Base-by-base conservation (phyloP, 441 rosid species). In the Theobroma grandiflorum region DNA sequence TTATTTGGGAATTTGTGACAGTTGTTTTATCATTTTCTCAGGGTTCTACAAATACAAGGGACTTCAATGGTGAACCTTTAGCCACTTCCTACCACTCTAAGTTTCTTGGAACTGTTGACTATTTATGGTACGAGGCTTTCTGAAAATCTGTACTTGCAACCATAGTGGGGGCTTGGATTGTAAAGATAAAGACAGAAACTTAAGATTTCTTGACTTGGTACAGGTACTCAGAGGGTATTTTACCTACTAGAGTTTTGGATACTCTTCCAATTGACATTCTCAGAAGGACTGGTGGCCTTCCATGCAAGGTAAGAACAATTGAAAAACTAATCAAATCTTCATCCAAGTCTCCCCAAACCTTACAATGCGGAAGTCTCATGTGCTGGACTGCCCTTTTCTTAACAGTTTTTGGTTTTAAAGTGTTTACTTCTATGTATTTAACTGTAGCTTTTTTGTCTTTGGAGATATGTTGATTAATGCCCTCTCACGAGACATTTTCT, bases 31-130 rank as follows among this genome's bases (percentile, higher is more conserved):
- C 14, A 15, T 71, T 16, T 55, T 85, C 65, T 82, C 83, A 90
- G 95, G 94, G 93, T 58, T 91, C 91, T 61, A 31, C 81, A 55
- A 79, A 68, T 80, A 84, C 89, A 31, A 90, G 96, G 83, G 90
- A 82, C 84, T 76, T 73, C 52, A 67, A 62, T 64, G 93, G 90
- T 59, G 97, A 94, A 88, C 98, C 97, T 57, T 76, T 89, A 62
- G 98, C 97, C 37, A 94, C 98, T 75, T 92, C 98, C 2, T 94
- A 87, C 77, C 97, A 91, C 79, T 85, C 88, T 2, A 94, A 92
- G 84, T 94, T 94, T 86, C 88, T 92, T 8, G 97, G 97, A 80
- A 94, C 98, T 18, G 98, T 94, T 72, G 97, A 94, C 86, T 94
- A 91, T 82, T 79, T 94, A 76, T 94, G 98, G 95, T 94, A 90